Evolutionary conservation across 2,329 filamentous ascomycete species (phyloP).

Genomic region (Leptoxyphium fumago): DNA sequence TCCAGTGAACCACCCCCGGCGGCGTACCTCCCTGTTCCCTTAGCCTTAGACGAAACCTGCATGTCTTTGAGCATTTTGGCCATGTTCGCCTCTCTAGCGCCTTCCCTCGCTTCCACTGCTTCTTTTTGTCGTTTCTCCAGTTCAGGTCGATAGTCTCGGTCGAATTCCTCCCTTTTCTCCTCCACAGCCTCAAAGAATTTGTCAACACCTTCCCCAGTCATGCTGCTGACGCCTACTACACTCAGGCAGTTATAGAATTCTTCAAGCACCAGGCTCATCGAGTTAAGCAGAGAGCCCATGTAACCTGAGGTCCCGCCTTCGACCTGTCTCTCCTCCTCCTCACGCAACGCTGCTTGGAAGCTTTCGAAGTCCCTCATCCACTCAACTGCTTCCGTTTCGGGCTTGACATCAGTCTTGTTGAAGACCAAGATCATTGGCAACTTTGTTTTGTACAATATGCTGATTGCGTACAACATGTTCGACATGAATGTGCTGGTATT

Average conservation of each 20-base stretch:
- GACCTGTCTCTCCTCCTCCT: slow-evolving; percentile 63
- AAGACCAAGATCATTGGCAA: slow-evolving; percentile 97
- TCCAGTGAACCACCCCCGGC: slow-evolving; percentile 13
- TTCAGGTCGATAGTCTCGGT: slow-evolving; percentile 81
- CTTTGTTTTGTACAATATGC: slow-evolving; percentile 96
- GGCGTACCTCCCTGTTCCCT: slow-evolving; percentile 19
- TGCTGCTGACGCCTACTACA: slow-evolving; percentile 83
- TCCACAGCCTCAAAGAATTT: slow-evolving; percentile 87
- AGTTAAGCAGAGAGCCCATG: slow-evolving; percentile 90
- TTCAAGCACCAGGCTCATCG: slow-evolving; percentile 93
- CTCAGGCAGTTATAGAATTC: slow-evolving; percentile 93
- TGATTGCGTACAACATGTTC: slow-evolving; percentile 99
- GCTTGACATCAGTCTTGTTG: slow-evolving; percentile 96
- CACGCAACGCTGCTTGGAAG: slow-evolving; percentile 72
- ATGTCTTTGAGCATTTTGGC: slow-evolving; percentile 93
- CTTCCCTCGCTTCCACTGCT: slow-evolving; percentile 60
- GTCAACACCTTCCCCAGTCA: slow-evolving; percentile 80
- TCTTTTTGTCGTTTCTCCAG: slow-evolving; percentile 63
- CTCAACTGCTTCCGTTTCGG: slow-evolving; percentile 79
- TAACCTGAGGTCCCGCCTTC: slow-evolving; percentile 78
- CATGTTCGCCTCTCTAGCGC: slow-evolving; percentile 62
- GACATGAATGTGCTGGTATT: slow-evolving; percentile 98
- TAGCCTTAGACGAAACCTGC: slow-evolving; percentile 39
- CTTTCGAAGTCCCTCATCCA: slow-evolving; percentile 99
- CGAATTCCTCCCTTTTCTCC: slow-evolving; percentile 77